Base-by-base conservation (phyloP, 495 filamentous ascomycete species). In the Penicillium ochrochloron region DNA sequence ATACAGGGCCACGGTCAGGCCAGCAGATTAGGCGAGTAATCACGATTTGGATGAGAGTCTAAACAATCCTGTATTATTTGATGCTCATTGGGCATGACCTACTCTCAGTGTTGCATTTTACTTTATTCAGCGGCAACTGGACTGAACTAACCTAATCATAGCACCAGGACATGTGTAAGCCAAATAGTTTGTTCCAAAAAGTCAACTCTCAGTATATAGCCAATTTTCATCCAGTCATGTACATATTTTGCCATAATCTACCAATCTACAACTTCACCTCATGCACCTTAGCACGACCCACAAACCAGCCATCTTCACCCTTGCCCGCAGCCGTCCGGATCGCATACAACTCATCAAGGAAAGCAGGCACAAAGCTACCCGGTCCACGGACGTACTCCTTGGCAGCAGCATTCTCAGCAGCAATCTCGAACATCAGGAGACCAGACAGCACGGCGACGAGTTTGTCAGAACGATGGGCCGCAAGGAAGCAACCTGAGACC, bases 311-410 rank as follows among this genome's bases (percentile, higher is more conserved):
- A n/a, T 79, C 34, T 42, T 88, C 78, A 0, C 80, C 82, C 50
- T 76, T 70, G 12, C 73, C 70, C 3, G 84, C 83, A 21, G 78
- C 81, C 39, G 75, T 75, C 56, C 82, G 77, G 57, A 87, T 84
- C 14, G 73, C 77, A 69, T 84, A 83, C 53, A 88, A 73, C 70
- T 88, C 90, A 66, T 97, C 94, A 23, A 97, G 78, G 69, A 96
- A 94, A 0, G 90, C 90, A 3, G 92, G 89, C 10, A 96, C 84
- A 78, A 98, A 98, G 17, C 91, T 94, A 1, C 94, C 94, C 0
- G 94, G 92, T 0, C 94, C 94, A 51, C 84, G 78, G 21, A 89
- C 92, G 59, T 91, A 86, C 9, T 78, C 76, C 56, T 87, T 81
- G 21, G 63, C 70, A 7, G 76, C 77, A 0, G 94, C 94, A 19